Percentiles rank a stretch among this genome's conserved stretches.
These are phyloP conservation scores for Paraphoma chrysanthemicola DNA, from an alignment of 2,329 filamentous ascomycete genomes.

Conservation along the genomic window DNA sequence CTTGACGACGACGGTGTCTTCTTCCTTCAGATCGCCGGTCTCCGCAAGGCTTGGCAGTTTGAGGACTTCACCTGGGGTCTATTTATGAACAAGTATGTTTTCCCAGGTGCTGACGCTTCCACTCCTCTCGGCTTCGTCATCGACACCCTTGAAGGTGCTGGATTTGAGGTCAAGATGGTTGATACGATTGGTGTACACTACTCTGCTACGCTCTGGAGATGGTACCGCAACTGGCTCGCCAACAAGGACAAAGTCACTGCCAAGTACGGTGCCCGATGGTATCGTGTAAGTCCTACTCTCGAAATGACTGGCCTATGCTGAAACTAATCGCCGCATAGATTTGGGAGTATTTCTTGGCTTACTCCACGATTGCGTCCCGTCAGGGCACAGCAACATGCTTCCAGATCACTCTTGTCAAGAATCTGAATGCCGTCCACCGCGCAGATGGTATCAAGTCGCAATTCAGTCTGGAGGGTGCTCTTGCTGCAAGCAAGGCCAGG, in stretches of 20 bases:
- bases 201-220: slow-evolving; percentile 94
- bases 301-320: neutral
- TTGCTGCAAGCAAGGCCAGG: slow-evolving; percentile 57
- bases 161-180: slow-evolving; percentile 88
- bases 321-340: slow-evolving; percentile 62
- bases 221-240: slow-evolving; percentile 98
- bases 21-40: slow-evolving; percentile 93
- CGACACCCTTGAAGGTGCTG: slow-evolving; percentile 82
- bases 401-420: slow-evolving; percentile 88
- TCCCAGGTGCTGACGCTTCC: slow-evolving; percentile 94
- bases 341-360: slow-evolving; percentile 91
- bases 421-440: slow-evolving; percentile 85
- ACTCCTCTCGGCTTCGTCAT: slow-evolving; percentile 90
- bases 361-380: slow-evolving; percentile 81
- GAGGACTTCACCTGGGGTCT: slow-evolving; percentile 98
- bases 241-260: slow-evolving; percentile 91
- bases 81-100: slow-evolving; percentile 99
- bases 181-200: slow-evolving; percentile 98
- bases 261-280: slow-evolving; percentile 97
- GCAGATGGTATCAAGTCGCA: slow-evolving; percentile 75
- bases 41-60: slow-evolving; percentile 95
- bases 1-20: slow-evolving; percentile 95
- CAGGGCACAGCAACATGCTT: slow-evolving; percentile 86
- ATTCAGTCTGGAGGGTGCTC: slow-evolving; percentile 72
- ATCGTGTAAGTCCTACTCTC: slow-evolving; percentile 70